Evolutionary conservation across 495 filamentous ascomycete species (phyloP).

Genomic region (Parachaetomium inaequale): DNA sequence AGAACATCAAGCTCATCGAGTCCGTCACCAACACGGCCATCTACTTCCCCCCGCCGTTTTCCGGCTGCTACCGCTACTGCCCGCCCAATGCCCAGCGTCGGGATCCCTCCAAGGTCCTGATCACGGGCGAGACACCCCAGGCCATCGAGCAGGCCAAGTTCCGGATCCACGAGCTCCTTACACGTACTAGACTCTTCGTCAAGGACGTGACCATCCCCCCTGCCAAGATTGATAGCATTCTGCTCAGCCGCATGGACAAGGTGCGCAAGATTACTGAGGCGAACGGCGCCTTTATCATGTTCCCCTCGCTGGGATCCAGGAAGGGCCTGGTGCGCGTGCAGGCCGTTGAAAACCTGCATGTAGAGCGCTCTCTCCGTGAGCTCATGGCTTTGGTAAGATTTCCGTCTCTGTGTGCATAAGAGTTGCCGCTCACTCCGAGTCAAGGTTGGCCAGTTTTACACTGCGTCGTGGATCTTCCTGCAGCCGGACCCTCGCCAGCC

Average conservation of each 20-base stretch:
- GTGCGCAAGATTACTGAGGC: slow-evolving; percentile 96
- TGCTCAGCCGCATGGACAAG: slow-evolving; percentile 89
- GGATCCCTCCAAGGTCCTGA: slow-evolving; percentile 85
- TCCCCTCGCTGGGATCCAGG: slow-evolving; percentile 79
- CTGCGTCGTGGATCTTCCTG: slow-evolving; percentile 91
- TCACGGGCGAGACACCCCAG: slow-evolving; percentile 79
- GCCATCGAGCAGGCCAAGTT: slow-evolving; percentile 82
- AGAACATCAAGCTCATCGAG: slow-evolving; percentile 96
- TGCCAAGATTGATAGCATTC: slow-evolving; percentile 88
- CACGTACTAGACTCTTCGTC: slow-evolving; percentile 73
- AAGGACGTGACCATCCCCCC: slow-evolving; percentile 84
- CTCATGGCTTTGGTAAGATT: slow-evolving; percentile 81
- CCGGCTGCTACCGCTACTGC: slow-evolving; percentile 80
- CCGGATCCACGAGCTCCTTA: slow-evolving; percentile 77
- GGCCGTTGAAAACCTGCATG: slow-evolving; percentile 83
- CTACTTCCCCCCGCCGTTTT: slow-evolving; percentile 94
- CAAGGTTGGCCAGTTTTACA: slow-evolving; percentile 94
- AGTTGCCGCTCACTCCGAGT: slow-evolving; percentile 31
- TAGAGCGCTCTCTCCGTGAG: slow-evolving; percentile 89
- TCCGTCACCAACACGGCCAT: slow-evolving; percentile 91
- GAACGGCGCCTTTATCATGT: slow-evolving; percentile 89
- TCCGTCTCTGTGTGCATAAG: background rate
- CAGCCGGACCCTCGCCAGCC: slow-evolving; percentile 65
- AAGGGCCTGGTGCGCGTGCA: slow-evolving; percentile 80
- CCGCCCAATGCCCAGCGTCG: slow-evolving; percentile 73